Conservation (phyloP, 163 green algal species). For the Scenedesmus sp. region DNA sequence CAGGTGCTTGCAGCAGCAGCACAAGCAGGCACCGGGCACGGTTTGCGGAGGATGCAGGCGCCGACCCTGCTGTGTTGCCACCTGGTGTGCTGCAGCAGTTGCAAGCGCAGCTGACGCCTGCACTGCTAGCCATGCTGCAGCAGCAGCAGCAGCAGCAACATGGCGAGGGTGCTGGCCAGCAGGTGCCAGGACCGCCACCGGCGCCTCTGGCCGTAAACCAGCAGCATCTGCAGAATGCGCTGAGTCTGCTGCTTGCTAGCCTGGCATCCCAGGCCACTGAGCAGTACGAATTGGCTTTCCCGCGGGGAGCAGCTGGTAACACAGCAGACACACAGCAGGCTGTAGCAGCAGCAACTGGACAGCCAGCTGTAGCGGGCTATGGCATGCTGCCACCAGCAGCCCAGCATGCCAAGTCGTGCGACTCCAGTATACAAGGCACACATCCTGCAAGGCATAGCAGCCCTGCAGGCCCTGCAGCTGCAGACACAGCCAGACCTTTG, state of each 20-base stretch:
- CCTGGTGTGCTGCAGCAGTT: constrained; percentile 37
- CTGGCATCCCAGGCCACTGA: constrained; percentile 11
- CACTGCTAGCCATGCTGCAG: constrained; percentile 36
- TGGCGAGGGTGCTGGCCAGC: not conserved
- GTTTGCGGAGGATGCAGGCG: not conserved
- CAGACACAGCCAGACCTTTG: not conserved
- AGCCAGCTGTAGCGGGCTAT: not conserved
- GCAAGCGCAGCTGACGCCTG: constrained; percentile 34
- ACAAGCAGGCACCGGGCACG: not conserved
- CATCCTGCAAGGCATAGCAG: constrained; percentile 1
- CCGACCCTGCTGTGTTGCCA: not conserved
- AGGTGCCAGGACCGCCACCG: not conserved
- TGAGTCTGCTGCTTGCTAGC: constrained; percentile 46
- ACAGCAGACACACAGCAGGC: not conserved
- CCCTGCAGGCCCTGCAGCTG: constrained; percentile 8
- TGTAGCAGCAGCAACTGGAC: not conserved
- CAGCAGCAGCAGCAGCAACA: not conserved
- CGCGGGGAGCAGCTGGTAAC: not conserved
- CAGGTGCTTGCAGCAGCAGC: constrained; percentile 5
- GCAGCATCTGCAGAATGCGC: constrained; percentile 44
- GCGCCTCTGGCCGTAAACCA: not conserved
- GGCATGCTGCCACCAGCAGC: constrained; percentile 20
- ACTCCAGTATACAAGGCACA: constrained; percentile 28
- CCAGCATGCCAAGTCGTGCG: constrained; percentile 33
- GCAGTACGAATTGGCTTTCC: not conserved